Base-by-base conservation (phyloP, 75 land plant species). In the Picea sitchensis region DNA sequence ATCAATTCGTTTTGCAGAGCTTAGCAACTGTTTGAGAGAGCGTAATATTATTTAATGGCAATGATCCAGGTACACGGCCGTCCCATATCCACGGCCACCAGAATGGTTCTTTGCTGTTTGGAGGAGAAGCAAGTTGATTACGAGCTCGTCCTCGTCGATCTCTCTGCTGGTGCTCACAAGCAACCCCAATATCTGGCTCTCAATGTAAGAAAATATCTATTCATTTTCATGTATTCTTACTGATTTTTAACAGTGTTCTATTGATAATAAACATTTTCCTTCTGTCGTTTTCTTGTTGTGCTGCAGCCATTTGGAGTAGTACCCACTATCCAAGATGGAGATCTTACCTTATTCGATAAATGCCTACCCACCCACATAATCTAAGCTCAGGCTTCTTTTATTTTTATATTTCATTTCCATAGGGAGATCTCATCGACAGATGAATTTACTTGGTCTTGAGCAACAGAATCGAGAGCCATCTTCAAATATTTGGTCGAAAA, bases 381-480 rank as follows among this genome's bases (percentile, higher is more conserved):
- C 54, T 47, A 6, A 47, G 54, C 54, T 6, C 6, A 6, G 8
- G 0, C 6, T 47, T 47, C 0, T 7, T 47, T 47, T 6, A 47
- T 7, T 6, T 47, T 8, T 6, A 47, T 47, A 47, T 47, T 47
- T 47, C 54, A 7, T 47, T 8, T 47, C 54, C 54, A 47, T 6
- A 6, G 9, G 54, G 54, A 47, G 54, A 23, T 67, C 17, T 47
- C 1, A 47, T 47, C 0, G 8, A 47, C 8, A 47, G 47, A 44
- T 47, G 54, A 6, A 47, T 47, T 47, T 47, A 0, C 7, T 47
- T 47, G 51, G 51, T 47, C 7, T 5, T 47, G 54, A 47, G 54
- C 7, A 6, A 9, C 86, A 91, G 91, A 91, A 76, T 91, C 91
- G 12, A 78, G 93, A 79, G 93, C 91, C 34, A 89, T 89, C 9